A percentile compares a stretch with the other conserved stretches of the same genome.
phyloP scores from a whole-genome alignment of 768 basidiomycete species.

The Floccularia luteovirens region DNA sequence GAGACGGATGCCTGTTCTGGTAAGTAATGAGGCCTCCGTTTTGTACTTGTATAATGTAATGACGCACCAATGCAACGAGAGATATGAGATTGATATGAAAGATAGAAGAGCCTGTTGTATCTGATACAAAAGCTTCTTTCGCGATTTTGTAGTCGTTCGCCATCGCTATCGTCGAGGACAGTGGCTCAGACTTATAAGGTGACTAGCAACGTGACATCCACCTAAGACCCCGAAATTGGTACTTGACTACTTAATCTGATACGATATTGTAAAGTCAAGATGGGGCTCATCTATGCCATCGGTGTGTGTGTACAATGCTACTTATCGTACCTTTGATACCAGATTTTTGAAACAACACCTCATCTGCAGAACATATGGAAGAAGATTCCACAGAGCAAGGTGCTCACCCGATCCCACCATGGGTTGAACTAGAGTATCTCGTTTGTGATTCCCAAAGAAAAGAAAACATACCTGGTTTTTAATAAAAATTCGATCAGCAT shows the following conservation, averaged over 20 bases:
- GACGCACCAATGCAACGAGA: conserved; percentile 23
- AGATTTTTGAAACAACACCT: background rate
- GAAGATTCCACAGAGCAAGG: conserved; percentile 84
- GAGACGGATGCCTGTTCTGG: conserved; percentile 56
- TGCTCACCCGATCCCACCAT: conserved; percentile 65
- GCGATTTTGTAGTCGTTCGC: conserved; percentile 60
- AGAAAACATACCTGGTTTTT: background rate
- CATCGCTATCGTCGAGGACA: too few species aligned
- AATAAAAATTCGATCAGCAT: conserved; percentile 38
- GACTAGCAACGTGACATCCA: too few species aligned
- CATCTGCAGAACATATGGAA: conserved; percentile 80
- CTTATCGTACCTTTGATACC: background rate
- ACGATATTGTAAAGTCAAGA: too few species aligned
- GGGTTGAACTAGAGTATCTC: conserved; percentile 88
- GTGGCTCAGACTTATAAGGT: too few species aligned
- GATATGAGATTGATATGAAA: conserved; percentile 63
- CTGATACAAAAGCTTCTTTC: conserved; percentile 81
- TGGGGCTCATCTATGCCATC: conserved; percentile 50
- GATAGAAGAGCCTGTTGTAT: conserved; percentile 63
- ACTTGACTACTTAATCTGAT: background rate
- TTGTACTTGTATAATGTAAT: too few species aligned
- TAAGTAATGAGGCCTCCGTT: background rate
- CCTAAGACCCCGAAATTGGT: background rate
- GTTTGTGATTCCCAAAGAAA: background rate
- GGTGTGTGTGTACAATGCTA: conserved; percentile 22